Evolutionary conservation across 441 rosid genomes (phyloP).

Genomic region (Erodium texanum): DNA sequence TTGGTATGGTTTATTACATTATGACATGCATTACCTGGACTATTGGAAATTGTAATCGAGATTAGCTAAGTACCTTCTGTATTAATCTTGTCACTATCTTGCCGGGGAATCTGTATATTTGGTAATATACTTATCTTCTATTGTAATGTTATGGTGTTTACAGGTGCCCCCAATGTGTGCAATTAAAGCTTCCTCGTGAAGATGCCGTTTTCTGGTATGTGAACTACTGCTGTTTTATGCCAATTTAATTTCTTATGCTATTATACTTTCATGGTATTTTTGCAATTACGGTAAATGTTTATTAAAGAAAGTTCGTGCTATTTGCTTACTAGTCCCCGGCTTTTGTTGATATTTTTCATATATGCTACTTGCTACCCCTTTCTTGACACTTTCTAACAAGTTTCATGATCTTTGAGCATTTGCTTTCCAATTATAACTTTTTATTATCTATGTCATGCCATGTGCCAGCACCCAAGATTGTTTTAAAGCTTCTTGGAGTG

Average conservation of each 20-base stretch:
- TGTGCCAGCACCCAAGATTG: conserved; percentile 79
- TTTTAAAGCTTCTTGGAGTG: conserved; percentile 84
- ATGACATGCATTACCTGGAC: too few species aligned
- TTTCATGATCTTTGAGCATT: too few species aligned
- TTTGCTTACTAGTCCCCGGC: not conserved
- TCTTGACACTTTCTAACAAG: not conserved
- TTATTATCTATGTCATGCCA: conserved; percentile 8
- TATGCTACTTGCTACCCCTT: not conserved
- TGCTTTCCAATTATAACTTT: not conserved
- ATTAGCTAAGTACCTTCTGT: too few species aligned
- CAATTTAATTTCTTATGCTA: not conserved
- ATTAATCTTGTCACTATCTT: too few species aligned
- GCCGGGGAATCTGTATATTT: too few species aligned
- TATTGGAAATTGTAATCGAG: too few species aligned
- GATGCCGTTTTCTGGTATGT: conserved; percentile 79
- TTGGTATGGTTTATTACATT: not conserved
- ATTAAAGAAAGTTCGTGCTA: not conserved
- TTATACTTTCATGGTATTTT: not conserved
- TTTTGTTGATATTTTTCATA: too few species aligned
- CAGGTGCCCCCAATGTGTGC: conserved; percentile 90
- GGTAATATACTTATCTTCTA: not conserved
- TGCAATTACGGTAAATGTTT: not conserved
- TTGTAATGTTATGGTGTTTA: not conserved
- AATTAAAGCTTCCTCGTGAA: conserved; percentile 90
- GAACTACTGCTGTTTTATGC: not conserved